These are phyloP conservation scores for Syncephalastrum monosporum DNA, from an alignment of 371 early-diverging fungal genomes.

Conservation along the genomic window DNA sequence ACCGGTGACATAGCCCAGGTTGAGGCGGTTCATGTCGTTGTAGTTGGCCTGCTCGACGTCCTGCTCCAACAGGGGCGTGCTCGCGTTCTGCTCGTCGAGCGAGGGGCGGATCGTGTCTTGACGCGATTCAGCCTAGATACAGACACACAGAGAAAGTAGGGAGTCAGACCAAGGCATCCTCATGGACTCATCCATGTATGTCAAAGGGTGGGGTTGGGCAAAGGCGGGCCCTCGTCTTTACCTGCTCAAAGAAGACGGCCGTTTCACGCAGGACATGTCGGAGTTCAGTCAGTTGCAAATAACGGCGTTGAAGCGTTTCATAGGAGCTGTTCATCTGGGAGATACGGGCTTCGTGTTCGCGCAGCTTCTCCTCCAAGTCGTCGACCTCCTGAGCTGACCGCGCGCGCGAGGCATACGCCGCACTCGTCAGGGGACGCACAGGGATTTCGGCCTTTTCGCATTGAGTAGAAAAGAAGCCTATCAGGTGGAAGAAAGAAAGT, in stretches of 20 bases:
- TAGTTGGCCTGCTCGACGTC: slow-evolving; percentile 57
- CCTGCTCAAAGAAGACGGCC: slow-evolving; percentile 76
- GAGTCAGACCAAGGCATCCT: too few relatives aligned
- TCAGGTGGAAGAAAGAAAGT: neutral
- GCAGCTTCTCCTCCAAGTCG: slow-evolving; percentile 84
- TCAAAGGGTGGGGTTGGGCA: too few relatives aligned
- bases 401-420: slow-evolving; percentile 60
- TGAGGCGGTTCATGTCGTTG: slow-evolving; percentile 41
- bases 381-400: slow-evolving; percentile 92
- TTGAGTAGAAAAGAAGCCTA: slow-evolving; percentile 83
- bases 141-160: too few relatives aligned
- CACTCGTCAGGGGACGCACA: slow-evolving; percentile 56
- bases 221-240: slow-evolving; percentile 45
- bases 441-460: slow-evolving; percentile 79
- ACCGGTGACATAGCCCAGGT: slow-evolving; percentile 83
- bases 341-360: slow-evolving; percentile 81
- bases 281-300: slow-evolving; percentile 86
- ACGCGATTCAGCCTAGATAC: slow-evolving; percentile 50
- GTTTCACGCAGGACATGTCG: slow-evolving; percentile 90
- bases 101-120: slow-evolving; percentile 56
- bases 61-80: slow-evolving; percentile 64
- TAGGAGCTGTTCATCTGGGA: slow-evolving; percentile 85
- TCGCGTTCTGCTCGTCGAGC: slow-evolving; percentile 54
- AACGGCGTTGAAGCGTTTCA: slow-evolving; percentile 82
- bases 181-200: too few relatives aligned